Percentiles rank a stretch among this genome's conserved stretches.
phyloP scores from a whole-genome alignment of 116 monocot genomes.

The Zostera marina region DNA sequence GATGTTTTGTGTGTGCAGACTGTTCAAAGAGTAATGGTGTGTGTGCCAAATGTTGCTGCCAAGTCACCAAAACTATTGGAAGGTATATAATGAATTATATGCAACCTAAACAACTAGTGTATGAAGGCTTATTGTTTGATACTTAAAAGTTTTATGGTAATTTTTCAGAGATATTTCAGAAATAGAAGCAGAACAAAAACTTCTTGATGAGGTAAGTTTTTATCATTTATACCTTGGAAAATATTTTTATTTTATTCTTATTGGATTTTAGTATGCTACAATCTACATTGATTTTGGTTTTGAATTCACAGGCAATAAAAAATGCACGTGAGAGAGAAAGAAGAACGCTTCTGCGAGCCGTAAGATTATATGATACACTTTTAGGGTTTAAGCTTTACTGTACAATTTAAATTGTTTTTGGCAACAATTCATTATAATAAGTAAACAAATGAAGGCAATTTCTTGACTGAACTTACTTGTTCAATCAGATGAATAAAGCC shows the following conservation, averaged over 20 bases:
- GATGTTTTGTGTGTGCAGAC: neutral
- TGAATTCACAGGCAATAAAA: conserved; percentile 43
- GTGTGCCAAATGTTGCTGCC: conserved; percentile 82
- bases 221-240: neutral
- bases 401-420: too few species aligned
- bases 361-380: conserved; percentile 14
- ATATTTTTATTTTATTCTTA: neutral
- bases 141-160: neutral
- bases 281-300: neutral
- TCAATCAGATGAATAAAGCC: conserved; percentile 50
- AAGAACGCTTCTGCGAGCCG: conserved; percentile 63
- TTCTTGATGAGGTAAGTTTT: conserved; percentile 48
- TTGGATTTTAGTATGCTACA: too few species aligned
- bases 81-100: conserved; percentile 20
- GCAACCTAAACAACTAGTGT: too few species aligned
- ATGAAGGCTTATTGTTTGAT: too few species aligned
- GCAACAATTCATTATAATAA: too few species aligned
- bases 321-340: conserved; percentile 85
- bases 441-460: too few species aligned
- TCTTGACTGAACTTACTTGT: neutral
- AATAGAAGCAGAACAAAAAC: conserved; percentile 50
- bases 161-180: conserved; percentile 49
- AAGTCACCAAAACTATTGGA: conserved; percentile 35
- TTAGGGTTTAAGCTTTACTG: too few species aligned
- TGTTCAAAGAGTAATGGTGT: conserved; percentile 55